Conservation (phyloP, 1,139 yeast species). For the Lodderomyces oxycetoniae region DNA sequence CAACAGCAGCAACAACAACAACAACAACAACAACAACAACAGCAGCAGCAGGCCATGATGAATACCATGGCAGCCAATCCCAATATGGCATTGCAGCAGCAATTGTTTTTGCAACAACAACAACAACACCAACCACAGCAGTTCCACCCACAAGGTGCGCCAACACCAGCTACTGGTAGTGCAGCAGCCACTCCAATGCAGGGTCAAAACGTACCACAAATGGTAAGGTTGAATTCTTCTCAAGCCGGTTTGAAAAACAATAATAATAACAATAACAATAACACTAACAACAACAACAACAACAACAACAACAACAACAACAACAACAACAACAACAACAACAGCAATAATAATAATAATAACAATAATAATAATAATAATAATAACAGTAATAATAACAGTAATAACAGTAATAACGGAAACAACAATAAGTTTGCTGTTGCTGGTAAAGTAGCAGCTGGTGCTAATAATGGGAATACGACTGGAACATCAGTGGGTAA, state of each 20-base stretch:
- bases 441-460: too few species aligned
- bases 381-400: too few species aligned
- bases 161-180: slow-evolving; percentile 2
- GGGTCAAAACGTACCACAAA: background rate
- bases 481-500: too few species aligned
- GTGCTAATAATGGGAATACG: too few species aligned
- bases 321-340: too few species aligned
- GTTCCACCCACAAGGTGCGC: background rate
- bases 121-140: slow-evolving; percentile 1
- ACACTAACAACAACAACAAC: background rate
- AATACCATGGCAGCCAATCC: slow-evolving; percentile 12
- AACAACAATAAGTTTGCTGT: too few species aligned
- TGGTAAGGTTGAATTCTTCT: slow-evolving; percentile 12
- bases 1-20: slow-evolving; percentile 18
- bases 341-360: too few species aligned
- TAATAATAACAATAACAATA: slow-evolving; percentile 7
- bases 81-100: slow-evolving; percentile 22
- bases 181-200: slow-evolving; percentile 1
- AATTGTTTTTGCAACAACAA: slow-evolving; percentile 22
- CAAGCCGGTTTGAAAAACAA: slow-evolving; percentile 14
- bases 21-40: slow-evolving; percentile 9
- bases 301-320: background rate
- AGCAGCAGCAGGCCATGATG: slow-evolving; percentile 21
- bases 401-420: too few species aligned
- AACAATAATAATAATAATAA: too few species aligned